Percentiles rank a stretch among this genome's conserved stretches.
phyloP scores from a whole-genome alignment of 2,329 filamentous ascomycete genomes.

The Botryotinia globosa region DNA sequence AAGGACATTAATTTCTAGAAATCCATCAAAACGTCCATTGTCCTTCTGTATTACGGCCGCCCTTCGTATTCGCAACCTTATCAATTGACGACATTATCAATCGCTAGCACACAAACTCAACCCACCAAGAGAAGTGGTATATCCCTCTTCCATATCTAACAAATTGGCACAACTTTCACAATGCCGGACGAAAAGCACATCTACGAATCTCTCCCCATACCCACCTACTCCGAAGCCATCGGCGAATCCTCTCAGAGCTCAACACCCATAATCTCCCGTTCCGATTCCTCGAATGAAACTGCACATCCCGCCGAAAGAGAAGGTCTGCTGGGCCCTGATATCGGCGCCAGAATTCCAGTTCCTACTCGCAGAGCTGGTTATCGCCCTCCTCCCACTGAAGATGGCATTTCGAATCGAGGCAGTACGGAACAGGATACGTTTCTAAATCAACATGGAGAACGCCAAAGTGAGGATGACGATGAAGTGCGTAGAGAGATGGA shows the following conservation, averaged over 20 bases:
- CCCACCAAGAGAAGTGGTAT: constrained; percentile 15
- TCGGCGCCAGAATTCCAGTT: constrained; percentile 41
- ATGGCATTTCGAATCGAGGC: constrained; percentile 50
- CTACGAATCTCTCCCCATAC: constrained; percentile 68
- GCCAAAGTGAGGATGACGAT: constrained; percentile 48
- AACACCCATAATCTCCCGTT: constrained; percentile 61
- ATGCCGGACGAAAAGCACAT: constrained; percentile 53
- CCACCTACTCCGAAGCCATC: constrained; percentile 78
- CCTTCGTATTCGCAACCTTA: constrained; percentile 7
- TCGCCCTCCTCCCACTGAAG: constrained; percentile 77
- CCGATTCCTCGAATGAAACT: constrained; percentile 49
- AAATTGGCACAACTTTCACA: constrained; percentile 22
- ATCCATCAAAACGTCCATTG: background rate
- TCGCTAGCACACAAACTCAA: constrained; percentile 5
- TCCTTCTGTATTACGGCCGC: background rate
- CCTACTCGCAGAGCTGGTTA: constrained; percentile 58
- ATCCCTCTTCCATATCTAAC: background rate
- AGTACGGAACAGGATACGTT: constrained; percentile 39
- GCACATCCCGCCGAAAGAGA: constrained; percentile 73
- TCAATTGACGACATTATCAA: background rate
- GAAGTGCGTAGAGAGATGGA: constrained; percentile 78
- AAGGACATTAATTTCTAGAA: background rate
- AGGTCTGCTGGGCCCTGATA: constrained; percentile 63
- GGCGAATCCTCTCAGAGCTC: constrained; percentile 58
- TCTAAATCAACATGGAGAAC: constrained; percentile 54